A percentile compares a stretch with the other conserved stretches of the same genome.
phyloP scores from a whole-genome alignment of 1,284 basidiomycete species.

The Puccinia polysora region DNA sequence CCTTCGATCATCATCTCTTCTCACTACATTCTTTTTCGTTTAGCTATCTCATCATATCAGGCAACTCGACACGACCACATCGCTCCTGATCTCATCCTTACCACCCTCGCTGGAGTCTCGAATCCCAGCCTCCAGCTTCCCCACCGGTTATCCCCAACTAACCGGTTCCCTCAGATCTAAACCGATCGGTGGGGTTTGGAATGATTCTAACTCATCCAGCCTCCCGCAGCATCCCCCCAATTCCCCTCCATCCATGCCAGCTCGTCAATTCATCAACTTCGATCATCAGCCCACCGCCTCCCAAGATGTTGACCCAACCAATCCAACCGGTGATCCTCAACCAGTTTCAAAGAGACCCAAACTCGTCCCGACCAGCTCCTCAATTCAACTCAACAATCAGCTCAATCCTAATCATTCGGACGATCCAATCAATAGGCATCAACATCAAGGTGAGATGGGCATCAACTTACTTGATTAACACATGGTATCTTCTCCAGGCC shows the following conservation, averaged over 20 bases:
- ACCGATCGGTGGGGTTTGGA: conserved; percentile 38
- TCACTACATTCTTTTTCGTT: background rate
- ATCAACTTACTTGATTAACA: too few relatives aligned
- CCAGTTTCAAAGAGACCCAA: conserved; percentile 11
- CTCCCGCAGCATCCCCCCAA: conserved; percentile 1
- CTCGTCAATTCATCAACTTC: conserved; percentile 29
- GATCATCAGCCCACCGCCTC: background rate
- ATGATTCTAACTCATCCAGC: conserved; percentile 14
- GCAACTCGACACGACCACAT: conserved; percentile 39
- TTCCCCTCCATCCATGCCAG: conserved; percentile 11
- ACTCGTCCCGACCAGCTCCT: background rate
- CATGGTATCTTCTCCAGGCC: too few relatives aligned
- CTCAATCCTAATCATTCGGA: too few relatives aligned
- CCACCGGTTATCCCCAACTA: conserved; percentile 36
- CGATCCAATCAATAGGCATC: background rate
- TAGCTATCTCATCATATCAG: conserved; percentile 41
- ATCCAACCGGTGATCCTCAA: conserved; percentile 6
- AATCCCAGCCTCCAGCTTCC: conserved; percentile 17
- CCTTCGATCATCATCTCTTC: background rate
- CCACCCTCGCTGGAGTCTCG: conserved; percentile 15
- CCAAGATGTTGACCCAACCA: background rate
- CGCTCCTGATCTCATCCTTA: conserved; percentile 33
- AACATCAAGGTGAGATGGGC: conserved; percentile 4
- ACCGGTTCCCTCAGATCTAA: conserved; percentile 32
- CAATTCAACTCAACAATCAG: background rate